Evolutionary conservation across 2,329 filamentous ascomycete genomes (phyloP), one percentile per base, ranked within the genome.

Genomic region (Colletotrichum cereale): DNA sequence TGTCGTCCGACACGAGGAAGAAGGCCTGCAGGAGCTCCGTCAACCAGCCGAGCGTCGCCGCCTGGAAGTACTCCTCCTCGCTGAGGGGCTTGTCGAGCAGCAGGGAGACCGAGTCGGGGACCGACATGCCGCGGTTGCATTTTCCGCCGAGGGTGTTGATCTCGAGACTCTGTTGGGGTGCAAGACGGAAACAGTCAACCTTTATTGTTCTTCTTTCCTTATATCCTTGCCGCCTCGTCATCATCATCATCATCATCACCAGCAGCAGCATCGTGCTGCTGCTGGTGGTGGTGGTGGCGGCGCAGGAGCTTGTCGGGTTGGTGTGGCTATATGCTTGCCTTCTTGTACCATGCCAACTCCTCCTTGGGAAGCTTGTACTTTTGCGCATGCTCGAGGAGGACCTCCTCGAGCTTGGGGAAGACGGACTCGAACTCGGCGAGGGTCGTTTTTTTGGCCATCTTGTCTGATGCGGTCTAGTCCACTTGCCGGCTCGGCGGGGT

Each of bases 111-210:
- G 95, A 96, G 85, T 99, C 96, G 76, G 96, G 92, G 72, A 98
- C 96, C 58, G 95, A 98, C 90, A 99, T 97, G 85, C 96, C 96
- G 79, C 96, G 94, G 86, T 99, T 99, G 87, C 95, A 97, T 88
- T 99, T 99, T 80, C 96, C 96, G 77, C 96, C 96, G 65, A 96
- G 86, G 8, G 94, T 90, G 85, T 99, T 99, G 85, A 90, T 88
- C 80, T 95, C 89, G 78, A 98, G 88, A 73, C 89, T 92, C 94
- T 98, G 77, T 67, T 62, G 34, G n/a, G 48, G 26, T 21, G 44
- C 48, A 63, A 21, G 29, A 73, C 31, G 66, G 55, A 58, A 66
- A 60, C 53, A 7, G 47, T 40, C 18, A 58, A 48, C 40, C 31
- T 55, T 47, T 7, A 44, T 18, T 63, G 26, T 48, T 62, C 38